These are phyloP conservation scores for Spergularia marina DNA, from an alignment of 148 eudicot genomes.

Conservation along the genomic window DNA sequence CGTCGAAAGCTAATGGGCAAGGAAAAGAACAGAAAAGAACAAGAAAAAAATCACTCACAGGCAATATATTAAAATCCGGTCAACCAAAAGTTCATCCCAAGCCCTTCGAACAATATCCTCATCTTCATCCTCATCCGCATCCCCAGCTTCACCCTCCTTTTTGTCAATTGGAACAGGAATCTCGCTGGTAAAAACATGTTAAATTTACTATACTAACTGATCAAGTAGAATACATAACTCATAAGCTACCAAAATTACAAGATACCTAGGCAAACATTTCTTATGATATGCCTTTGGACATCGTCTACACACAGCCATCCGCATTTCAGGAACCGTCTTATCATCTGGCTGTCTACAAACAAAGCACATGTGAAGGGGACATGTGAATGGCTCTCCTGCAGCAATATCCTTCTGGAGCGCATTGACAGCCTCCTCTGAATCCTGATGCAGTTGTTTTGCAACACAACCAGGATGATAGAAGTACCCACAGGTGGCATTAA, in stretches of 20 bases:
- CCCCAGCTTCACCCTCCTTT: constrained; percentile 33
- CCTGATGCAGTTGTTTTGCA: constrained; percentile 57
- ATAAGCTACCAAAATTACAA: neutral
- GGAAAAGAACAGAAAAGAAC: neutral
- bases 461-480: constrained; percentile 92
- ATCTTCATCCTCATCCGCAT: constrained; percentile 8
- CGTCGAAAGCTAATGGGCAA: neutral
- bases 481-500: constrained; percentile 82
- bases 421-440: constrained; percentile 42
- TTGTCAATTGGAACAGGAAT: constrained; percentile 36
- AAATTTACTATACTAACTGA: constrained; percentile 4
- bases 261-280: constrained; percentile 88
- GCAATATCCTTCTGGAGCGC: constrained; percentile 50
- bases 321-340: constrained; percentile 43
- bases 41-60: constrained; percentile 47
- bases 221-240: neutral
- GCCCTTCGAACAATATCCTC: constrained; percentile 60
- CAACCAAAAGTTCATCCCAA: constrained; percentile 74
- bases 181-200: constrained; percentile 38
- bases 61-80: constrained; percentile 85
- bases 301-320: constrained; percentile 91
- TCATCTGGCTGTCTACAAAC: constrained; percentile 63
- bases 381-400: constrained; percentile 71
- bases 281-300: constrained; percentile 89
- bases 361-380: constrained; percentile 73